Evolutionary conservation across 1,284 basidiomycete genomes (phyloP).

Genomic region (Amylostereum areolatum): DNA sequence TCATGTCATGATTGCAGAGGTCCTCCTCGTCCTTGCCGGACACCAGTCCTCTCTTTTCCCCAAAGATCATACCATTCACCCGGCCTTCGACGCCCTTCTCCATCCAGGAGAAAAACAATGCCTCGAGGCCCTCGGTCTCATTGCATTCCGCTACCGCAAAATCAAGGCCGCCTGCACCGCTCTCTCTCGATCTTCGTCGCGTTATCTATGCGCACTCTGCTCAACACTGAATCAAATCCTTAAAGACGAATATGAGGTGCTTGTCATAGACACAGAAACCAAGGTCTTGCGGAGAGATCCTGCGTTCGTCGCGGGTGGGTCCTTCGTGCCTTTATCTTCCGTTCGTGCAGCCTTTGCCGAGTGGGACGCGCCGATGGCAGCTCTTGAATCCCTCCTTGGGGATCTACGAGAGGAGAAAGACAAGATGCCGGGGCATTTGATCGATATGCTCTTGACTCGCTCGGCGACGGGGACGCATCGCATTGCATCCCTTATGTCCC

Average conservation of each 20-base stretch:
- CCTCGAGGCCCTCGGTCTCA: conserved; percentile 64
- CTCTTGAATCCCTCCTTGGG: conserved; percentile 57
- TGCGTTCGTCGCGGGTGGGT: conserved; percentile 63
- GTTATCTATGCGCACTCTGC: conserved; percentile 74
- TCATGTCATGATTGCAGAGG: conserved; percentile 70
- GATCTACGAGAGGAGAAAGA: conserved; percentile 48
- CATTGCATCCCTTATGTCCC: conserved; percentile 63
- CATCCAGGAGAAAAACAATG: conserved; percentile 85
- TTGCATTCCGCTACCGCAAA: conserved; percentile 67
- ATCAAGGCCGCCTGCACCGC: conserved; percentile 52
- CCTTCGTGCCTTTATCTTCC: conserved; percentile 79
- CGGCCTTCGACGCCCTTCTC: conserved; percentile 63
- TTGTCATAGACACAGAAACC: conserved; percentile 77
- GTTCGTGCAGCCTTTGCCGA: conserved; percentile 74
- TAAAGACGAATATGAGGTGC: conserved; percentile 71
- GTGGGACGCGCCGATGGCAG: conserved; percentile 79
- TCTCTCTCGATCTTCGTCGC: conserved; percentile 56
- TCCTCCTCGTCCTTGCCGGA: conserved; percentile 77
- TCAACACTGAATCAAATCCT: conserved; percentile 68
- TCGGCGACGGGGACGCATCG: conserved; percentile 72
- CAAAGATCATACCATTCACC: conserved; percentile 49
- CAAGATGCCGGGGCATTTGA: conserved; percentile 71
- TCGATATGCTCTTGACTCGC: conserved; percentile 66
- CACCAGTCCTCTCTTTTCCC: conserved; percentile 79
- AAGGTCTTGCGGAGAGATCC: conserved; percentile 68